Conservation (phyloP, 2,329 filamentous ascomycete species). For the Apiospora hydei region DNA sequence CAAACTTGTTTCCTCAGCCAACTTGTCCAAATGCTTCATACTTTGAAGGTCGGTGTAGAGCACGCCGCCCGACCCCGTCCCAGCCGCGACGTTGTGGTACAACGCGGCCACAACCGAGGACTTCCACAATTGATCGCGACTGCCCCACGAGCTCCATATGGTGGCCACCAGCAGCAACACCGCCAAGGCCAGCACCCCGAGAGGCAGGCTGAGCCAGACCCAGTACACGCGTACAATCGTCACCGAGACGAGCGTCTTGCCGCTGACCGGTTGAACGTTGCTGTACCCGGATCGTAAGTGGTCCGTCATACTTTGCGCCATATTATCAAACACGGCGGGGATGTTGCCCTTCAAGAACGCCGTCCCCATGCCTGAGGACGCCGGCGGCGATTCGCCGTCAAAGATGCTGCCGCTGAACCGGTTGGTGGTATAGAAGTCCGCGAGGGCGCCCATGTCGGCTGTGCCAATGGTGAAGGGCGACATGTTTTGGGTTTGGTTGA, state of each 20-base stretch:
- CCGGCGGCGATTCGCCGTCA: slow-evolving; percentile 19
- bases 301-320: slow-evolving; percentile 32
- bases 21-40: neutral
- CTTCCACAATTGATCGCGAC: neutral
- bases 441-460: slow-evolving; percentile 25
- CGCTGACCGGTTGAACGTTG: neutral
- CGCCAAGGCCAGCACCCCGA: neutral
- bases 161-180: neutral
- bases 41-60: neutral
- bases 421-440: slow-evolving; percentile 22
- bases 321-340: slow-evolving; percentile 20
- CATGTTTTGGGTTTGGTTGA: neutral
- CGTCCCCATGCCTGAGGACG: slow-evolving; percentile 24
- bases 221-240: slow-evolving; percentile 2
- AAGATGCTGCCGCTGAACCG: slow-evolving; percentile 29
- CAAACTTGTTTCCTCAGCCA: neutral
- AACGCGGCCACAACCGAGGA: slow-evolving; percentile 4
- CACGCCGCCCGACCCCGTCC: too few species aligned
- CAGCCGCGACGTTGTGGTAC: neutral
- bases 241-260: neutral
- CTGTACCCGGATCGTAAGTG: slow-evolving; percentile 22
- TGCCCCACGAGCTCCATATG: neutral
- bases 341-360: slow-evolving; percentile 22
- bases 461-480: neutral
- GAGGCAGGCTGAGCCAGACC: slow-evolving; percentile 9